These are phyloP conservation scores for Suhomyces yuchorum DNA, from an alignment of 1,139 yeast species.

Conservation along the genomic window DNA sequence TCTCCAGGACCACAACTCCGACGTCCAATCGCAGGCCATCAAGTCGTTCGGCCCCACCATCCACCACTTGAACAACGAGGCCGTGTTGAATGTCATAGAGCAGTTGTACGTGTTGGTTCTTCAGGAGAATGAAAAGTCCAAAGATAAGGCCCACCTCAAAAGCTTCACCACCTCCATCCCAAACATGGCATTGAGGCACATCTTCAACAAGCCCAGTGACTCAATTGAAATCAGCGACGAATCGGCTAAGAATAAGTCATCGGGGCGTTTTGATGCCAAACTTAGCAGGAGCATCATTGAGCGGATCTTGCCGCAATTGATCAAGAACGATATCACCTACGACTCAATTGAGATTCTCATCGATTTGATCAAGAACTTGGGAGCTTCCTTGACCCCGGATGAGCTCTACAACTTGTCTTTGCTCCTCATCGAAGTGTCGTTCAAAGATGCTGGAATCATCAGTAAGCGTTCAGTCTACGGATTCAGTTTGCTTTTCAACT, in stretches of 20 bases:
- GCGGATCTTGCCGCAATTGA: constrained; percentile 16
- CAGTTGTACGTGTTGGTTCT: constrained; percentile 30
- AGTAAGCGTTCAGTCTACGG: constrained; percentile 59
- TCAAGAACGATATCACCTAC: constrained; percentile 37
- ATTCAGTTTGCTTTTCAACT: constrained; percentile 48
- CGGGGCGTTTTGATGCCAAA: constrained; percentile 15
- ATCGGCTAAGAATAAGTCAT: not conserved
- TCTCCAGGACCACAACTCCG: constrained; percentile 66
- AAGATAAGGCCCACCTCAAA: constrained; percentile 26
- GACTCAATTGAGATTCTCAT: constrained; percentile 67
- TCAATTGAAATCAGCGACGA: not conserved
- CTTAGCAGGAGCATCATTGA: constrained; percentile 25
- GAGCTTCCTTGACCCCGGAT: constrained; percentile 44
- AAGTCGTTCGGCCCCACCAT: constrained; percentile 52
- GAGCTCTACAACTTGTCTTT: constrained; percentile 43
- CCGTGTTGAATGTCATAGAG: constrained; percentile 27
- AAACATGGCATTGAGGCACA: constrained; percentile 69
- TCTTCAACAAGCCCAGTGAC: constrained; percentile 21
- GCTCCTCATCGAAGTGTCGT: constrained; percentile 43
- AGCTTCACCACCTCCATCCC: constrained; percentile 64
- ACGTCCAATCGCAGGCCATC: constrained; percentile 79
- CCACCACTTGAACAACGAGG: constrained; percentile 30
- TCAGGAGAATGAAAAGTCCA: constrained; percentile 27
- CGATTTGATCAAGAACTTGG: constrained; percentile 59
- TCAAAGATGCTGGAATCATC: constrained; percentile 48